Evolutionary conservation across 2,329 filamentous ascomycete species (phyloP).

Genomic region (Aspergillus sp.): DNA sequence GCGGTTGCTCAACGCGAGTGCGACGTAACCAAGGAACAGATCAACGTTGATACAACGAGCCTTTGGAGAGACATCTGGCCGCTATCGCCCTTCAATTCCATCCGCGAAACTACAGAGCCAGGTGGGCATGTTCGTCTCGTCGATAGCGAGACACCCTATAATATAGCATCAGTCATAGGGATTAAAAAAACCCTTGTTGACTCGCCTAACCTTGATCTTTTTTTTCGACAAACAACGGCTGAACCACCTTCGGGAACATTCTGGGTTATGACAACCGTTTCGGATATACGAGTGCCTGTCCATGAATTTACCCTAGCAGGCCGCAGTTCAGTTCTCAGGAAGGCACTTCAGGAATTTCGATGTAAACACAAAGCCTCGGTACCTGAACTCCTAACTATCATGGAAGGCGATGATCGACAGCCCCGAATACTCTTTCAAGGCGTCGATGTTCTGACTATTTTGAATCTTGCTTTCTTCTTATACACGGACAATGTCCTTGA

Average conservation of each 20-base stretch:
- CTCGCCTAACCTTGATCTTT: slow-evolving; percentile 46
- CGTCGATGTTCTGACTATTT: slow-evolving; percentile 73
- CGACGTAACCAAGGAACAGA: slow-evolving; percentile 72
- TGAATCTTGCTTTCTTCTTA: slow-evolving; percentile 76
- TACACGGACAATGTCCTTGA: slow-evolving; percentile 81
- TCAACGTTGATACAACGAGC: slow-evolving; percentile 64
- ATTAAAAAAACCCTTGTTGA: slow-evolving; percentile 45
- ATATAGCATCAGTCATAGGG: slow-evolving; percentile 21
- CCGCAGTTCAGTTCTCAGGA: slow-evolving; percentile 68
- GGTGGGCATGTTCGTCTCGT: slow-evolving; percentile 33
- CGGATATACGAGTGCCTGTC: slow-evolving; percentile 71
- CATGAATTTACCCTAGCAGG: slow-evolving; percentile 79
- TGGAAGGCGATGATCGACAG: slow-evolving; percentile 51
- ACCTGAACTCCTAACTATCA: slow-evolving; percentile 61
- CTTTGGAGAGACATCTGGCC: slow-evolving; percentile 73
- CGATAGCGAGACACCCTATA: slow-evolving; percentile 33
- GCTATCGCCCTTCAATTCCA: slow-evolving; percentile 66
- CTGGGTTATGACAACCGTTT: slow-evolving; percentile 57
- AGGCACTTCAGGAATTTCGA: slow-evolving; percentile 60
- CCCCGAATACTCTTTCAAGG: slow-evolving; percentile 65
- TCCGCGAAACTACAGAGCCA: slow-evolving; percentile 50
- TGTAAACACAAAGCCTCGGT: slow-evolving; percentile 56
- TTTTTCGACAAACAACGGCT: slow-evolving; percentile 29
- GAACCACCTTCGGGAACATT: slow-evolving; percentile 32
- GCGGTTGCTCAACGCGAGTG: slow-evolving; percentile 82